Base-by-base conservation (phyloP, 805 yeast species). In the Ogataea glucozyma region DNA sequence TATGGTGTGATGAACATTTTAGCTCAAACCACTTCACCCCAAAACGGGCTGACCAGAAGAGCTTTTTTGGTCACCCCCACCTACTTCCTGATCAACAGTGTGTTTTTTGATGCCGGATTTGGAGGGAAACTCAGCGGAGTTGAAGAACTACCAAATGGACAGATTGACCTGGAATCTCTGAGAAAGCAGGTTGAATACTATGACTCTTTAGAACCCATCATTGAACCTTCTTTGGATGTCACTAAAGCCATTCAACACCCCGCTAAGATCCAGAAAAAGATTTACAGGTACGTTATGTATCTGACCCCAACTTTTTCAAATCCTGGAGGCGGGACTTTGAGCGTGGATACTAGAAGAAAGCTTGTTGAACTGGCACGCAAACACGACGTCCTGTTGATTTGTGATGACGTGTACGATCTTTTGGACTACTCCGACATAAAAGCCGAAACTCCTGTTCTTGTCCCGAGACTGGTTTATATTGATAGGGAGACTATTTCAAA, bases 381-480 rank as follows among this genome's bases (percentile, higher is more conserved):
- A 53, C 78, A 84, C 65, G 91, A 88, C 58, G 69, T 87, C 68
- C 67, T 88, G 47, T 67, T 88, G 22, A 71, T 88, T 23, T 70
- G 84, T 22, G 96, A 88, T 61, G 96, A 88, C 56, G 95, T 88
- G 2, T 88, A 88, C 60, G 96, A 88, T 53, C 64, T 82, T 39
- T 69, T 88, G 47, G 72, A 76, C 43, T 88, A 81, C 59, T 56
- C 64, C 1, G 62, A 53, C 24, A 45, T 46, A 6, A 33, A 38
- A 23, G 13, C 31, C 1, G 44, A 48, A 14, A 38, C 23, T 2
- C 53, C 52, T 1, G 29, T 16, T 6, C 29, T 40, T 20, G 36
- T 40, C 10, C 48, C 46, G 2, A 66, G 89, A 48, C 51, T 88
- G 26, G 79, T 76, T 24, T 76, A 79, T 46, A 51, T 87, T 20